Base-by-base conservation (phyloP, 352 stramenopile species). In the Globisporangium yorkense region DNA sequence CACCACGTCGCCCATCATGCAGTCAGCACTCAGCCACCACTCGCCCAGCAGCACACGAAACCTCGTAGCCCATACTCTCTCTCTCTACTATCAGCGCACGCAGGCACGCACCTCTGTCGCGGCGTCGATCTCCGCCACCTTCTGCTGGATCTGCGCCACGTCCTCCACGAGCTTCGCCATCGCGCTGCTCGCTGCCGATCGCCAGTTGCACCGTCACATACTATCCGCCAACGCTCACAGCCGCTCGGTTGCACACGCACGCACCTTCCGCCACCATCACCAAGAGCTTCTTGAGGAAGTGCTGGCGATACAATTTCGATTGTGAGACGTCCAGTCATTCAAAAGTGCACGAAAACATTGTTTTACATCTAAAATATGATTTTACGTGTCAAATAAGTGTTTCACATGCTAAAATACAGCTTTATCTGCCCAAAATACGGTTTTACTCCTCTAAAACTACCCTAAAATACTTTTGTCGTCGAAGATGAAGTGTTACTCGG, bases 151-250 rank as follows among this genome's bases (percentile, higher is more conserved):
- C 67, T 87, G 77, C 48, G 59, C 44, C 33, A 77, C 65, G 29
- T 90, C 77, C 24, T 81, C 74, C 59, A 74, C 69, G 21, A 89
- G 61, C 65, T 77, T 78, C 43, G 73, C 57, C 51, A 89, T 77
- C 21, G 62, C 65, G 41, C 75, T 75, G 13, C 5, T 15, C 12
- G 13, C 37, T 43, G 13, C 37, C 12, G 35, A 68, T 77, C 77
- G 64, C 43, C 66, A 15, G 43, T 45, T n/a, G 40, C 16, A 5
- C 13, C 24, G 24, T 27, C 24, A 27, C 24, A 27, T 27, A 20
- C 5, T 15, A 45, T 45, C 40, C 18, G 21, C 33, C 2, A 16
- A 46, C 41, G 54, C 39, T n/a, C 31, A 35, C 24, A 45, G 12
- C 1, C 20, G 35, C 46, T 33, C 20, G 33, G 33, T 37, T 10